These are phyloP conservation scores for Blepharisma japonicum DNA, from an alignment of 73 alveolate genomes.

Conservation along the genomic window DNA sequence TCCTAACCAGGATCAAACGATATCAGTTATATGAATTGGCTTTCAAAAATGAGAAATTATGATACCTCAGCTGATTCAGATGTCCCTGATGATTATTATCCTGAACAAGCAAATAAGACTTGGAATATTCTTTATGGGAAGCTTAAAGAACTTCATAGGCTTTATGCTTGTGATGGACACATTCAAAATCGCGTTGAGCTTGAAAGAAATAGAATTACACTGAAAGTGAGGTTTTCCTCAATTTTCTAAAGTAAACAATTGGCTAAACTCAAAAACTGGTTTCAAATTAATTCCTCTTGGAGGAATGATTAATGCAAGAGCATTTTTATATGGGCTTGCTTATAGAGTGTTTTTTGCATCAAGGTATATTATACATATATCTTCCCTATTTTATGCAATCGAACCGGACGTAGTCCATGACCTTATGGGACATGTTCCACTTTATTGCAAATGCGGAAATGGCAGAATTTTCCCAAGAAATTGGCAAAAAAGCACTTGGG, in stretches of 20 bases:
- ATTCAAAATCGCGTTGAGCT: conserved; percentile 26
- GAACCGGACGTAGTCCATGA: conserved; percentile 20
- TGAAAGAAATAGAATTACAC: not conserved
- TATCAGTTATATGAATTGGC: not conserved
- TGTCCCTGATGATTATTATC: conserved; percentile 29
- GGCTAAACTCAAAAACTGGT: not conserved
- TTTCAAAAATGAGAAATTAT: not conserved
- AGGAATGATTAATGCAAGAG: not conserved
- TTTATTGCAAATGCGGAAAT: conserved; percentile 38
- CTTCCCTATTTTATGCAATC: not conserved
- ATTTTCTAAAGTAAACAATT: not conserved
- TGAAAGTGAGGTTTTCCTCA: conserved; percentile 33
- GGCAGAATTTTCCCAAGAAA: conserved; percentile 43
- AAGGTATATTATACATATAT: not conserved
- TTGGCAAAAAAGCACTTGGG: conserved; percentile 48
- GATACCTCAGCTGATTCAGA: not conserved
- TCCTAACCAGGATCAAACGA: not conserved
- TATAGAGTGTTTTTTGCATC: not conserved
- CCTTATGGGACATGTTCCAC: conserved; percentile 48
- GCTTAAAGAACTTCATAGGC: conserved; percentile 25
- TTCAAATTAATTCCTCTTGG: not conserved
- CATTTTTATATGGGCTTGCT: conserved; percentile 1
- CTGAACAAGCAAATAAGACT: conserved; percentile 24
- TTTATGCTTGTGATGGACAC: conserved; percentile 36
- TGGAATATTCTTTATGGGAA: conserved; percentile 35